Evolutionary conservation across 352 stramenopile species (phyloP).

Genomic region (Salisapilia sapeloensis): DNA sequence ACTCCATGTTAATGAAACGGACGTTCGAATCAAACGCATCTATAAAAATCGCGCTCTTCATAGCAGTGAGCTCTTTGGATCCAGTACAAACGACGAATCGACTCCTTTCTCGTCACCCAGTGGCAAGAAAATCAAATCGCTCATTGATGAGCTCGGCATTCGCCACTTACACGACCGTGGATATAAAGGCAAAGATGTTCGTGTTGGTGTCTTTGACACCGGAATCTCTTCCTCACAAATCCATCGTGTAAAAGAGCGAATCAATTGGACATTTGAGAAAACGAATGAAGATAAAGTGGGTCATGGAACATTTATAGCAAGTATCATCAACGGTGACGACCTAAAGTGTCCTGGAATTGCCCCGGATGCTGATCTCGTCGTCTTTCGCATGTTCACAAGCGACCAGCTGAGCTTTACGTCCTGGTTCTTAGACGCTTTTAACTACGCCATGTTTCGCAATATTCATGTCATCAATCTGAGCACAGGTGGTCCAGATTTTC

Average conservation of each 20-base stretch:
- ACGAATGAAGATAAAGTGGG: slow-evolving; percentile 54
- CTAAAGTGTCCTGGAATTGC: slow-evolving; percentile 56
- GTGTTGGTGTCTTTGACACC: slow-evolving; percentile 79
- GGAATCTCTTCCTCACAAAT: slow-evolving; percentile 33
- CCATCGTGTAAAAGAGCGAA: slow-evolving; percentile 48
- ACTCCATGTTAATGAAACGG: slow-evolving; percentile 27
- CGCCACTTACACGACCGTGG: slow-evolving; percentile 35
- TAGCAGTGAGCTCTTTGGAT: slow-evolving; percentile 2
- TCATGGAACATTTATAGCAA: slow-evolving; percentile 76
- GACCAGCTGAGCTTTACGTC: slow-evolving; percentile 78
- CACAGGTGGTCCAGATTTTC: slow-evolving; percentile 70
- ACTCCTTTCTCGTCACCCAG: slow-evolving; percentile 6
- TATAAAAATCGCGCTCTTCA: slow-evolving; percentile 3
- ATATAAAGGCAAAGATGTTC: slow-evolving; percentile 54
- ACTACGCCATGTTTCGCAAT: slow-evolving; percentile 63
- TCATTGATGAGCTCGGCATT: slow-evolving; percentile 35
- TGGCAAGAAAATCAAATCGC: slow-evolving; percentile 9
- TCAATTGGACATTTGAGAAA: slow-evolving; percentile 80
- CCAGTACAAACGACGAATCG: slow-evolving; percentile 5
- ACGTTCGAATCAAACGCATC: slow-evolving; percentile 17
- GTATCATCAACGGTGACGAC: slow-evolving; percentile 40
- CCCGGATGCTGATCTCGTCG: slow-evolving; percentile 51
- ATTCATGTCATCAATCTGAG: slow-evolving; percentile 80
- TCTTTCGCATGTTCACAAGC: slow-evolving; percentile 79
- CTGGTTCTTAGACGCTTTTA: slow-evolving; percentile 84